Evolutionary conservation across 2,329 filamentous ascomycete species (phyloP).

Genomic region (Aspergillus floridensis): DNA sequence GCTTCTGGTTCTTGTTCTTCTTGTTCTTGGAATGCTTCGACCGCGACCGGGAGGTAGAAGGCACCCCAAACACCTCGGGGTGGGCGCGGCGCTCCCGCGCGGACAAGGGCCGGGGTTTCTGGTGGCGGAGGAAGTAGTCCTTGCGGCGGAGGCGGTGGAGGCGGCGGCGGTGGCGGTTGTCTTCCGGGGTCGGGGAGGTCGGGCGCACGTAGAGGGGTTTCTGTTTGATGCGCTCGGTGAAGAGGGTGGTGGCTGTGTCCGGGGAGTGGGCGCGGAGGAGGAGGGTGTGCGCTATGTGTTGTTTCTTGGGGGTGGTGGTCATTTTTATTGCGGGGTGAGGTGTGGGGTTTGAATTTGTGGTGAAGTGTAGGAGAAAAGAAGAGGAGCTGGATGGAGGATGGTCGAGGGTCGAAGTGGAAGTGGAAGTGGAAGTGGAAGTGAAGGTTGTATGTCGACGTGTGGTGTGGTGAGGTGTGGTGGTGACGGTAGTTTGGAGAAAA

Average conservation of each 20-base stretch:
- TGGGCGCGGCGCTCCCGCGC: slow-evolving; percentile 69
- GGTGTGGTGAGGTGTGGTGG: no score
- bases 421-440: no score
- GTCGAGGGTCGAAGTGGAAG: no score
- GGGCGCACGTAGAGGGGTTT: slow-evolving; percentile 77
- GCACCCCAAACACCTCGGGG: slow-evolving; percentile 70
- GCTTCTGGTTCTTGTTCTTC: no score
- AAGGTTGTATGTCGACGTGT: no score
- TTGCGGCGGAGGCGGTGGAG: slow-evolving; percentile 48
- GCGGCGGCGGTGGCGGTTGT: slow-evolving; percentile 55
- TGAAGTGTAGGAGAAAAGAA: neutral
- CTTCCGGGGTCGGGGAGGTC: slow-evolving; percentile 63
- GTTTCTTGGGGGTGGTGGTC: slow-evolving; percentile 25
- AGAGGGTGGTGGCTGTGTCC: slow-evolving; percentile 67
- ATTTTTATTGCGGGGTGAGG: neutral
- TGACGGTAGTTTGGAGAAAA: no score
- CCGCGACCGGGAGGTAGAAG: slow-evolving; percentile 27
- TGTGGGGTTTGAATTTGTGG: no score
- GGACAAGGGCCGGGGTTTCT: slow-evolving; percentile 68
- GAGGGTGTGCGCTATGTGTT: slow-evolving; percentile 59
- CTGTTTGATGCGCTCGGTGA: slow-evolving; percentile 76
- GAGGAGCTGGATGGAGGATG: no score
- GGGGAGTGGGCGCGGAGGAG: slow-evolving; percentile 77
- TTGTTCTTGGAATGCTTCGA: no score
- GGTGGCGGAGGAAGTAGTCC: slow-evolving; percentile 46